phyloP scores from a whole-genome alignment of 805 yeast genomes.

The Candida rishiriensis region DNA sequence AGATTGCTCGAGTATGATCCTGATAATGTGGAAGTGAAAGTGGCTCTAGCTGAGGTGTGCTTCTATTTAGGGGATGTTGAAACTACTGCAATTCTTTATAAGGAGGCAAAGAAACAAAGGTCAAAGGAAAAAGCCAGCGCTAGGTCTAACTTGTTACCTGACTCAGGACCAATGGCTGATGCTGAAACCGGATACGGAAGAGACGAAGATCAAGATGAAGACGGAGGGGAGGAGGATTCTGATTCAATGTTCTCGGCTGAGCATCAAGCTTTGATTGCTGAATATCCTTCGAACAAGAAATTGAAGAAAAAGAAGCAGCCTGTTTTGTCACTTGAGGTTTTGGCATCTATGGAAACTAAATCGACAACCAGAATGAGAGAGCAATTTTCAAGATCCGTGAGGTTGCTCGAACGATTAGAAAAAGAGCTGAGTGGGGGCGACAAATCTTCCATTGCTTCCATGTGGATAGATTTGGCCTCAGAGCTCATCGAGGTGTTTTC shows the following conservation, averaged over 20 bases:
- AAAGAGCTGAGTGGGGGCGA: slow-evolving; percentile 34
- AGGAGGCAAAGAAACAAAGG: slow-evolving; percentile 48
- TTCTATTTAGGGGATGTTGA: slow-evolving; percentile 60
- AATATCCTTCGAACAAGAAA: slow-evolving; percentile 24
- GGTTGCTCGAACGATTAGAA: slow-evolving; percentile 46
- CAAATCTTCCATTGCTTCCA: slow-evolving; percentile 55
- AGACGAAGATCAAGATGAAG: slow-evolving; percentile 15
- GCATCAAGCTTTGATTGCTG: slow-evolving; percentile 30
- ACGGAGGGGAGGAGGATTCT: slow-evolving; percentile 15
- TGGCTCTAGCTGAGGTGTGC: slow-evolving; percentile 78
- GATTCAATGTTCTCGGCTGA: slow-evolving; percentile 4
- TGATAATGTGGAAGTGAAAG: slow-evolving; percentile 63
- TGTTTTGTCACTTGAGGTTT: slow-evolving; percentile 22
- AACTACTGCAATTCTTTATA: slow-evolving; percentile 49
- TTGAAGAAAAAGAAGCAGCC: slow-evolving; percentile 17
- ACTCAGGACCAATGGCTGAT: slow-evolving; percentile 12
- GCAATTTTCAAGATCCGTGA: slow-evolving; percentile 42
- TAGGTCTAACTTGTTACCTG: slow-evolving; percentile 20
- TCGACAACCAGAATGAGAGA: slow-evolving; percentile 38
- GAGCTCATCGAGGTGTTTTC: slow-evolving; percentile 82
- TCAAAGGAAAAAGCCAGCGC: slow-evolving; percentile 26
- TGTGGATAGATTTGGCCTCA: slow-evolving; percentile 80
- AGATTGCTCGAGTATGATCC: slow-evolving; percentile 54
- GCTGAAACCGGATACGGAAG: slow-evolving; percentile 17
- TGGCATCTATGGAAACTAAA: slow-evolving; percentile 26